These are phyloP conservation scores for Cryptococcus jaspeensis DNA, from an alignment of 1,284 basidiomycete species.

Conservation along the genomic window DNA sequence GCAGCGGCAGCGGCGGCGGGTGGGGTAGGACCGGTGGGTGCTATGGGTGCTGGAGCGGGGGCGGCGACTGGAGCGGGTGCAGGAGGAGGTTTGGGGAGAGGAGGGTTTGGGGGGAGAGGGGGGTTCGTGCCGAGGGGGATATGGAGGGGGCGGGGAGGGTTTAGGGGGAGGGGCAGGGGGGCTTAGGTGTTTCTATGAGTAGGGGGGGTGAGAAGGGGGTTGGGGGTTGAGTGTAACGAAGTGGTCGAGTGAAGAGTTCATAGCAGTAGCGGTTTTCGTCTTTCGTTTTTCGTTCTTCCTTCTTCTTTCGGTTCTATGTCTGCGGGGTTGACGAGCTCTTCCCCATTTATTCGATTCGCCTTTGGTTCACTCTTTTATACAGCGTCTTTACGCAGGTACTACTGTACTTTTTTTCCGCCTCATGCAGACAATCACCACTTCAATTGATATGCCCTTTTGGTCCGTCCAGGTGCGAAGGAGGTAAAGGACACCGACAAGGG, in stretches of 20 bases:
- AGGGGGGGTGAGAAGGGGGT: neutral
- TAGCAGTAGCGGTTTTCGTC: too few relatives aligned
- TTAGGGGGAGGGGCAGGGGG: constrained; percentile 16
- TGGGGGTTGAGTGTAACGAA: neutral
- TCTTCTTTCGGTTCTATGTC: too few relatives aligned
- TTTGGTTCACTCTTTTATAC: too few relatives aligned
- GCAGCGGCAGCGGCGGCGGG: neutral
- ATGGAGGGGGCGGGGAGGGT: constrained; percentile 15
- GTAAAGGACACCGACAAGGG: too few relatives aligned
- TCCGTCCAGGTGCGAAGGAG: too few relatives aligned
- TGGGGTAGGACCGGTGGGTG: neutral
- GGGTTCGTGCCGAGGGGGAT: constrained; percentile 14
- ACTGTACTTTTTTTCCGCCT: too few relatives aligned
- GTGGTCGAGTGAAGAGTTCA: neutral
- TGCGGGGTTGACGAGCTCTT: too few relatives aligned
- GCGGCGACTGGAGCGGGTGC: neutral
- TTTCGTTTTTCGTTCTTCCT: too few relatives aligned
- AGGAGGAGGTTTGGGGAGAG: constrained; percentile 5
- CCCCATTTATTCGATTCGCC: too few relatives aligned
- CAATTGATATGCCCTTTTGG: too few relatives aligned
- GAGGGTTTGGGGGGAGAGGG: constrained; percentile 9
- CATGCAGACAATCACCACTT: too few relatives aligned
- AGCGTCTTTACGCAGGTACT: too few relatives aligned
- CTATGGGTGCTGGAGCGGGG: neutral
- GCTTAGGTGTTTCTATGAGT: neutral